phyloP scores from a whole-genome alignment of 106 monocot genomes.

The Dioscorea zingiberensis region DNA sequence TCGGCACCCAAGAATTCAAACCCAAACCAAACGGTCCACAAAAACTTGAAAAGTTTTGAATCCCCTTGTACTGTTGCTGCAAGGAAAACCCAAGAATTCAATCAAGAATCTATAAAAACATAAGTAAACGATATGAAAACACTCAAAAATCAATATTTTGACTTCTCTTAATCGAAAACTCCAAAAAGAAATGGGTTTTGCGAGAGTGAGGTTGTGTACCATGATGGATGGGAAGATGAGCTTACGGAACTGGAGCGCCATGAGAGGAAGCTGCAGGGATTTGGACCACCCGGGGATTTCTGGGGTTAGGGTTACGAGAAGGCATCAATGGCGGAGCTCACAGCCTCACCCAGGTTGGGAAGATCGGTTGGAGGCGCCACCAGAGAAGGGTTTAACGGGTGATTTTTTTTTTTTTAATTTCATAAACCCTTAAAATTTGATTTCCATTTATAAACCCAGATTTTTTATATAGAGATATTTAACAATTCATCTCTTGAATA shows the following conservation, averaged over 20 bases:
- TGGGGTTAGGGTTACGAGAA: slow-evolving; percentile 10
- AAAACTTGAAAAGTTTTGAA: slow-evolving; percentile 21
- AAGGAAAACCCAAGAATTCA: background rate
- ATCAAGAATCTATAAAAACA: background rate
- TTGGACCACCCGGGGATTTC: background rate
- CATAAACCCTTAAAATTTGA: no score
- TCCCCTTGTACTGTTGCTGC: slow-evolving; percentile 38
- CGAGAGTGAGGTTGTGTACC: background rate
- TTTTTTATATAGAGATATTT: no score
- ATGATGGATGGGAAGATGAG: background rate
- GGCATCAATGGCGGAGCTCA: slow-evolving; percentile 2
- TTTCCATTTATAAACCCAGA: no score
- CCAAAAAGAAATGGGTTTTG: background rate
- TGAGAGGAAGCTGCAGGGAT: background rate
- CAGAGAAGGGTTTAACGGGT: no score
- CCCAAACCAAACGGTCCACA: slow-evolving; percentile 6
- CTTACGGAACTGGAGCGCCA: slow-evolving; percentile 42
- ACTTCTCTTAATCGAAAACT: background rate
- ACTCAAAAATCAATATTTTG: background rate
- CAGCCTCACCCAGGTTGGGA: background rate
- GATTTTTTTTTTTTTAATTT: no score
- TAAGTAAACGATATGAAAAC: background rate
- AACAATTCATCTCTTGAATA: no score
- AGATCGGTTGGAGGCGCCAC: background rate
- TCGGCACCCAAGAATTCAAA: slow-evolving; percentile 9